Conservation (phyloP, 2,329 filamentous ascomycete species). For the Gaeumannomyces sp. region DNA sequence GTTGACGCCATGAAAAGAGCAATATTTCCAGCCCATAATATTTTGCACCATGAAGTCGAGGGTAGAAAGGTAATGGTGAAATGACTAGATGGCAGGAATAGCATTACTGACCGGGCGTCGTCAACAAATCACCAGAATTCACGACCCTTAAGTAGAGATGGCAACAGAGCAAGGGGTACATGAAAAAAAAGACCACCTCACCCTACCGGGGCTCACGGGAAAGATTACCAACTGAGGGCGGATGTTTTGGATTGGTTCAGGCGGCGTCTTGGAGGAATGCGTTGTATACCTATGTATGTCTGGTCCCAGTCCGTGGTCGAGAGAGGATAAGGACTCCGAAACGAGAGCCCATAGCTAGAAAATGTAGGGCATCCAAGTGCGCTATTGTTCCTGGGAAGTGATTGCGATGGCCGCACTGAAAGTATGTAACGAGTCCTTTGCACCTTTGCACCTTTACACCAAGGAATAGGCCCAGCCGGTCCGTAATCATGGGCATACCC, state of each 20-base stretch:
- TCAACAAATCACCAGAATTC: slow-evolving; percentile 22
- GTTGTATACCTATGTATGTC: neutral
- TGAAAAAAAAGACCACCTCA: slow-evolving; percentile 24
- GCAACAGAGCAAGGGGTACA: slow-evolving; percentile 26
- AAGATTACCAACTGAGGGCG: slow-evolving; percentile 1
- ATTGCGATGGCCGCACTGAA: too few species aligned
- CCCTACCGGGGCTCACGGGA: slow-evolving; percentile 29
- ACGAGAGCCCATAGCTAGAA: too few species aligned
- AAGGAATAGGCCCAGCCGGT: too few species aligned
- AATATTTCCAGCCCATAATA: neutral
- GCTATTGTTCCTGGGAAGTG: too few species aligned
- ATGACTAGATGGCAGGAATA: neutral
- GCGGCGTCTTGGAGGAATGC: neutral
- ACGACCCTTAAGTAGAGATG: slow-evolving; percentile 30
- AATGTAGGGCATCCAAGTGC: too few species aligned
- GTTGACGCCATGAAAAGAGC: neutral
- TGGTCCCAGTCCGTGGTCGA: too few species aligned
- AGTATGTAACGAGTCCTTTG: too few species aligned
- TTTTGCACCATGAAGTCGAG: neutral
- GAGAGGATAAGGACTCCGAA: too few species aligned
- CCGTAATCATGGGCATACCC: too few species aligned
- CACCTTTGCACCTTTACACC: too few species aligned
- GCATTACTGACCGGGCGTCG: neutral
- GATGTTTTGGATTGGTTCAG: too few species aligned
- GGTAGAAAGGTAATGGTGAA: neutral